Evolutionary conservation across 495 filamentous ascomycete genomes (phyloP).

Genomic region (Cryomyces minteri): DNA sequence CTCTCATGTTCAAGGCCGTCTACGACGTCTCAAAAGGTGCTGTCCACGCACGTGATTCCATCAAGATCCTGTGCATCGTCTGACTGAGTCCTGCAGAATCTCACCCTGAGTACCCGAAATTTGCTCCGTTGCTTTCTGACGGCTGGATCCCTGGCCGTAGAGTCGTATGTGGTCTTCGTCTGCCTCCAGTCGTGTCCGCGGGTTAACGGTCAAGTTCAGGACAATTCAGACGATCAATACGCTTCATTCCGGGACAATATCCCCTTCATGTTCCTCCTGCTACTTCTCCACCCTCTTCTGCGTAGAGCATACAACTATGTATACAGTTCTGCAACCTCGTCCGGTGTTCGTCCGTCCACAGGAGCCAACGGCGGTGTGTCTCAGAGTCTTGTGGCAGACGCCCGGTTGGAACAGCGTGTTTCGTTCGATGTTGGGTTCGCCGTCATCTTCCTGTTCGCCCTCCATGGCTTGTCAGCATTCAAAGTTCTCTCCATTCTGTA

Average conservation of each 20-base stretch:
- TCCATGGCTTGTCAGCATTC: slow-evolving; percentile 71
- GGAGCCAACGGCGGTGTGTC: slow-evolving; percentile 7
- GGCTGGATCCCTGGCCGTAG: slow-evolving; percentile 95
- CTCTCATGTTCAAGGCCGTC: slow-evolving; percentile 79
- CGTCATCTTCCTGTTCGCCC: slow-evolving; percentile 48
- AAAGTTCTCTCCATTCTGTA: slow-evolving; percentile 71
- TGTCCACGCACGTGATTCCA: not conserved
- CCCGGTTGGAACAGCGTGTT: slow-evolving; percentile 54
- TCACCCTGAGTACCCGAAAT: slow-evolving; percentile 66
- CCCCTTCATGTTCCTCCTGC: slow-evolving; percentile 52
- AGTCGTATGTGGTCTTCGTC: slow-evolving; percentile 39
- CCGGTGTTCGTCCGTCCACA: slow-evolving; percentile 4
- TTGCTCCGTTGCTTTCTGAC: slow-evolving; percentile 45
- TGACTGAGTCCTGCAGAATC: slow-evolving; percentile 32
- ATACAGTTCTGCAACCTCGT: slow-evolving; percentile 12
- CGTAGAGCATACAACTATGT: slow-evolving; percentile 47
- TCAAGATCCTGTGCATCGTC: too few relatives aligned
- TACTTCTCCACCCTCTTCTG: slow-evolving; percentile 59
- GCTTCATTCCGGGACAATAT: slow-evolving; percentile 72
- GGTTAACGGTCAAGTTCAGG: slow-evolving; percentile 26
- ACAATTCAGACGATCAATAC: slow-evolving; percentile 84
- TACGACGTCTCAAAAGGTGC: slow-evolving; percentile 74
- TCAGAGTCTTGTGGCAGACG: slow-evolving; percentile 27
- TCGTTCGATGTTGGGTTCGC: slow-evolving; percentile 76
- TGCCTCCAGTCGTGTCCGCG: not conserved